A percentile compares a stretch with the other conserved stretches of the same genome.
Conservation (phyloP, 1,284 basidiomycete species). For the Tylopilus sp. region DNA sequence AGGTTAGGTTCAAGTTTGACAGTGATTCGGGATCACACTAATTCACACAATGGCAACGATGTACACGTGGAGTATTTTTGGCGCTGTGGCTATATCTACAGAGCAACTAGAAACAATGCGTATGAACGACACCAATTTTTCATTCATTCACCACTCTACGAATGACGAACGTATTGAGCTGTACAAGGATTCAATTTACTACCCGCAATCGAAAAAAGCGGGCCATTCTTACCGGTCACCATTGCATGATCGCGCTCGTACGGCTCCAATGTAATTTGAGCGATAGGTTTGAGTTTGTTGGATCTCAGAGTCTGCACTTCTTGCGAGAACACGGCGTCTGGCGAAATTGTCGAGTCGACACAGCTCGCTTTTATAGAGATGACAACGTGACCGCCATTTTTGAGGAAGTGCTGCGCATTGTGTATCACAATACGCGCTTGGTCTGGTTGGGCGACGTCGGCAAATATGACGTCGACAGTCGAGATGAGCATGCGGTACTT, state of each 20-base stretch:
- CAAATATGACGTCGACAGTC: constrained; percentile 96
- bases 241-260: constrained; percentile 89
- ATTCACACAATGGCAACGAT: too few species aligned
- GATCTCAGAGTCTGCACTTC: constrained; percentile 91
- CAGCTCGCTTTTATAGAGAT: constrained; percentile 99
- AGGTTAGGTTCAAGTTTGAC: neutral
- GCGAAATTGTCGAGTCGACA: constrained; percentile 95
- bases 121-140: constrained; percentile 23
- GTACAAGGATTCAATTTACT: constrained; percentile 11
- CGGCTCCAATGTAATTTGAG: constrained; percentile 92
- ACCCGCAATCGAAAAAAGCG: neutral
- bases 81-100: constrained; percentile 10
- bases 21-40: too few species aligned
- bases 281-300: constrained; percentile 90
- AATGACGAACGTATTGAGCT: constrained; percentile 68
- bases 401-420: constrained; percentile 98
- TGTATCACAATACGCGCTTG: constrained; percentile 96
- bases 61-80: constrained; percentile 25
- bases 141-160: constrained; percentile 33
- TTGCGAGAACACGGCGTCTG: constrained; percentile 91
- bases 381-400: constrained; percentile 92
- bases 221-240: constrained; percentile 67
- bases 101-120: constrained; percentile 13
- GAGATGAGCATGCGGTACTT: constrained; percentile 96
- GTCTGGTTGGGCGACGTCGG: constrained; percentile 98